Evolutionary conservation across 148 eudicot species (phyloP), one percentile per base, ranked within the genome.

Genomic region (Tetragonia tetragonoides): DNA sequence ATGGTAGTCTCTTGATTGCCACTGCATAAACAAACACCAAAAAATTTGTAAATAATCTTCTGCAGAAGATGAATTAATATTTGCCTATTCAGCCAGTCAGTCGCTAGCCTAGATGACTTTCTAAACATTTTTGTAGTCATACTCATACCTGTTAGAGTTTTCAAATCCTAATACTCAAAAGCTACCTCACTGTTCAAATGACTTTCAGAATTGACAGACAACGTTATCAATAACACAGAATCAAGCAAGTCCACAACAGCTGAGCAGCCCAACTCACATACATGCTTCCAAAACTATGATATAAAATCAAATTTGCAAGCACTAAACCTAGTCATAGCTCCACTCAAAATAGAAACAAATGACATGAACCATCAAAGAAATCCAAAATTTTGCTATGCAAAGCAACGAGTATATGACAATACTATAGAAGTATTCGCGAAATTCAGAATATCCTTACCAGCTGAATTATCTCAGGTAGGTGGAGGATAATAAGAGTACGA

Each of bases 391-490:
- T 7, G 53, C 2, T 10, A 2, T 54, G 59, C 59, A 54, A 54
- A 12, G 15, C 12, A 54, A 54, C 59, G 11, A 54, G 15, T 10
- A 49, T 54, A 10, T 54, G 15, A 4, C 3, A 17, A 14, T 10
- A 6, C 15, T 17, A 54, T 54, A 54, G 11, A 54, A 3, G 59
- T 10, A 17, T 0, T 54, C 11, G 1, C 15, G 59, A 10, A 53
- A 53, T 28, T 75, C 39, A 28, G 3, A 8, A 46, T 3, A 7
- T 66, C 34, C 1, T 28, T 80, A 80, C 82, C 82, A 34, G 69
- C 18, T 78, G 9, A 46, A 21, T 39, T 6, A 17, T 47, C 66
- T 90, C 87, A 90, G 47, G 91, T 87, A 76, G 91, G 90, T 20
- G 81, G 74, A 67, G 75, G 84, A 68, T 80, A 83, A 74, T 65